Conservation (phyloP, 345 rosid species). For the Linum tenue region DNA sequence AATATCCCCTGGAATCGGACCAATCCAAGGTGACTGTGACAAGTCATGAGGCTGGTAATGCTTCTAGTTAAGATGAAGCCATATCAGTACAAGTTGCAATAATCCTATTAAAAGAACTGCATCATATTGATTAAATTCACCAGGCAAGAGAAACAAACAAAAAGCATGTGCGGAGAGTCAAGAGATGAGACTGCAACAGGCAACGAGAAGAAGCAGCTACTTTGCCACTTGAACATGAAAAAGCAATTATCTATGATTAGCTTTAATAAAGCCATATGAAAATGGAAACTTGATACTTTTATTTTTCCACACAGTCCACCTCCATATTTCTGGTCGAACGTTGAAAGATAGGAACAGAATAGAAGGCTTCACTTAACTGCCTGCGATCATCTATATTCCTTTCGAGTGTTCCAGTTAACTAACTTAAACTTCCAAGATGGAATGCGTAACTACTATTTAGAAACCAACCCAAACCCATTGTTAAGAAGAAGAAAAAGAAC, state of each 20-base stretch:
- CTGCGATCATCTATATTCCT: neutral
- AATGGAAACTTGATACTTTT: neutral
- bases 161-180: neutral
- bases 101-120: neutral
- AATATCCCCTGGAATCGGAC: slow-evolving; percentile 93
- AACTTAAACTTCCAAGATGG: neutral
- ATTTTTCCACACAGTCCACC: neutral
- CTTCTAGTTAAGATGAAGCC: slow-evolving; percentile 26
- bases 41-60: slow-evolving; percentile 43
- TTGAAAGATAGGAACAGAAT: neutral
- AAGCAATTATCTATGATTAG: too few species aligned
- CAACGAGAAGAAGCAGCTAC: too few species aligned
- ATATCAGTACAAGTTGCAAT: slow-evolving; percentile 11
- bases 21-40: slow-evolving; percentile 74
- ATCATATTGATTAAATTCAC: neutral
- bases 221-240: too few species aligned
- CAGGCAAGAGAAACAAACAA: neutral
- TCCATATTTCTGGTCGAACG: too few species aligned
- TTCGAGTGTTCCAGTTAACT: neutral
- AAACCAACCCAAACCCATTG: neutral
- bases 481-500: neutral
- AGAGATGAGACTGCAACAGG: neutral
- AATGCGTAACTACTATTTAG: neutral
- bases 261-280: too few species aligned
- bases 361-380: neutral